Base-by-base conservation (phyloP, 805 yeast species). In the Pichia sporocuriosa region DNA sequence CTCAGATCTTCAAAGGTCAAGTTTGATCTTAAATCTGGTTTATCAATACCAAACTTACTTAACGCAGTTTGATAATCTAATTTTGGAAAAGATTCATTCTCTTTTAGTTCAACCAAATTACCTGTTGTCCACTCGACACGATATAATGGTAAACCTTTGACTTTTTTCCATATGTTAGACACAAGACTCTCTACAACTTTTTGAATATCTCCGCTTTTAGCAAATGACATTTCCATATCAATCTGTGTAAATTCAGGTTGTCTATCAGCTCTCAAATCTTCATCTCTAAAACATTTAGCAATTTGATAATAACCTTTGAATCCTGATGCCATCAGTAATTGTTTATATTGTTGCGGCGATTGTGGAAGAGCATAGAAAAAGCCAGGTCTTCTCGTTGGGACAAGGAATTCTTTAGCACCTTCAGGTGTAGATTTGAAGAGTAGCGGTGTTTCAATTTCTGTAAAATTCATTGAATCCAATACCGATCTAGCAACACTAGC, bases 181-280 rank as follows among this genome's bases (percentile, higher is more conserved):
- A 87, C 72, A 0, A 84, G 57, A 12, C 65, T 63, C 53, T 82
- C 84, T 2, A 90, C 78, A 0, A 77, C 79, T 0, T 57, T 43
- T 58, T 76, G 79, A 6, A 93, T 94, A 50, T 84, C 85, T 13
- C 68, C 64, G 25, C 77, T 76, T 47, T 70, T 69, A 3, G 89
- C 81, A 66, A 81, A 93, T 16, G 89, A 75, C 90, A 93, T 82
- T 61, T 93, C 99, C 63, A 93, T 53, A 68, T 93, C 99, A n/a
- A 93, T 66, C 63, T 93, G 99, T 1, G 98, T 93, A 59, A 93
- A 93, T 59, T 93, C 98, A 0, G 97, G 97, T 62, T 93, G 98
- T 61, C 98, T 75, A 60, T 93, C 98, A 1, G 86, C 80, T 45
- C 99, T 72, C 43, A 93, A 70, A 63, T 93, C 97, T 60, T 93